Base-by-base conservation (phyloP, 164 flowering plant species). In the Magnolia changhungtana region DNA sequence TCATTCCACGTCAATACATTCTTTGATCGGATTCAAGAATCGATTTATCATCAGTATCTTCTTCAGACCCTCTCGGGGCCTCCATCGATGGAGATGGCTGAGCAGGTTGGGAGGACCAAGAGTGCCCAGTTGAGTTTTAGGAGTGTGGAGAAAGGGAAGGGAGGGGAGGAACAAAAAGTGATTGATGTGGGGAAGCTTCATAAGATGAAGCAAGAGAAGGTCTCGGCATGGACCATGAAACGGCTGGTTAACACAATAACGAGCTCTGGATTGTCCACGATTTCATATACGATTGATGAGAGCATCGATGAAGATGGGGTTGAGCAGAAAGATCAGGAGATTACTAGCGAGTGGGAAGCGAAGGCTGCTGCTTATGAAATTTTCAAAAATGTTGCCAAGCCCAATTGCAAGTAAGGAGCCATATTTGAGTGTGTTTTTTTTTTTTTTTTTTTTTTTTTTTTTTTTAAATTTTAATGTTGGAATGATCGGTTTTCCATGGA, bases 171-270 rank as follows among this genome's bases (percentile, higher is more conserved):
- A 51, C 87, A 84, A 77, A 88, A 84, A 69, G 87, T 87, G 63
- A 87, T 91, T 72, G 88, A 92, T 84, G 85, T 93, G 51, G 91
- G 81, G 24, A 90, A 87, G 83, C 90, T 95, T 63, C 83, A 87
- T 49, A 87, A 83, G 71, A 84, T 91, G 75, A 90, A 82, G 80
- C 88, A 83, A 73, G 90, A 82, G 76, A 90, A 88, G 77, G 86
- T 95, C 21, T 93, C 98, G 63, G 92, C 97, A 72, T 91, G 92
- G 93, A 91, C 93, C 8, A 91, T 95, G 93, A 87, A 77, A 82
- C 89, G 88, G 73, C 74, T 93, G 75, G 80, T 90, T 55, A 79
- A 83, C 52, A 83, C 85, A 52, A 83, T 93, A 23, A 81, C 82
- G 1, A 84, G 78, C 71, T 78, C 92, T 14, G 89, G 90, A 20